These are phyloP conservation scores for Colletotrichum agaves DNA, from an alignment of 2,329 filamentous ascomycete genomes.

Conservation along the genomic window DNA sequence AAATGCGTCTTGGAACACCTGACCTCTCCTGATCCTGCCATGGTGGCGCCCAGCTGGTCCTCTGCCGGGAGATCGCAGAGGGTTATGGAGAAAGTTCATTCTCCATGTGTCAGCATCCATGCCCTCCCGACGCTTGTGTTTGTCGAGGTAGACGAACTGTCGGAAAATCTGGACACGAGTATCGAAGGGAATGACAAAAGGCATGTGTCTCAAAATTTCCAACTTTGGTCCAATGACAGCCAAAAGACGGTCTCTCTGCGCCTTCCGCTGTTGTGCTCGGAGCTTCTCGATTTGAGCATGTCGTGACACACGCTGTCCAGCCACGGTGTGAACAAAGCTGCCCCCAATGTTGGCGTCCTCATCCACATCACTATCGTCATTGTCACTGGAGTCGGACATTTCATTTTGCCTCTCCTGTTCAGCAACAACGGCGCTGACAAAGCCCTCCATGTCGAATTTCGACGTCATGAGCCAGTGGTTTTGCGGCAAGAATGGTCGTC, in stretches of 20 bases:
- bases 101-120: slow-evolving; percentile 56
- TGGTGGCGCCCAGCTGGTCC: slow-evolving; percentile 70
- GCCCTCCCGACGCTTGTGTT: slow-evolving; percentile 75
- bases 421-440: slow-evolving; percentile 84
- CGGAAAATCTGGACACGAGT: slow-evolving; percentile 93
- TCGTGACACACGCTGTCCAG: slow-evolving; percentile 70
- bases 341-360: slow-evolving; percentile 41
- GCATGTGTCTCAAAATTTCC: slow-evolving; percentile 94
- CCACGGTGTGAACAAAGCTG: slow-evolving; percentile 47
- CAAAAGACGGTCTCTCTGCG: slow-evolving; percentile 75
- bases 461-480: slow-evolving; percentile 94
- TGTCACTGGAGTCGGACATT: slow-evolving; percentile 52
- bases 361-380: slow-evolving; percentile 44
- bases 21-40: slow-evolving; percentile 81
- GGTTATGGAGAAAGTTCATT: slow-evolving; percentile 38
- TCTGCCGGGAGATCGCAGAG: slow-evolving; percentile 41
- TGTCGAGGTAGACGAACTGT: slow-evolving; percentile 89
- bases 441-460: slow-evolving; percentile 88
- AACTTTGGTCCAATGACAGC: slow-evolving; percentile 86
- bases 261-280: slow-evolving; percentile 72
- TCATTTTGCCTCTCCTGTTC: slow-evolving; percentile 84
- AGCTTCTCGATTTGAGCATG: slow-evolving; percentile 73
- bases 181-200: slow-evolving; percentile 94
- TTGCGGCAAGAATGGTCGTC: slow-evolving; percentile 83
- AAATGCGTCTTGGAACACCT: slow-evolving; percentile 87